phyloP scores from a whole-genome alignment of 1,284 basidiomycete species.

The Apiotrichum montevideense region DNA sequence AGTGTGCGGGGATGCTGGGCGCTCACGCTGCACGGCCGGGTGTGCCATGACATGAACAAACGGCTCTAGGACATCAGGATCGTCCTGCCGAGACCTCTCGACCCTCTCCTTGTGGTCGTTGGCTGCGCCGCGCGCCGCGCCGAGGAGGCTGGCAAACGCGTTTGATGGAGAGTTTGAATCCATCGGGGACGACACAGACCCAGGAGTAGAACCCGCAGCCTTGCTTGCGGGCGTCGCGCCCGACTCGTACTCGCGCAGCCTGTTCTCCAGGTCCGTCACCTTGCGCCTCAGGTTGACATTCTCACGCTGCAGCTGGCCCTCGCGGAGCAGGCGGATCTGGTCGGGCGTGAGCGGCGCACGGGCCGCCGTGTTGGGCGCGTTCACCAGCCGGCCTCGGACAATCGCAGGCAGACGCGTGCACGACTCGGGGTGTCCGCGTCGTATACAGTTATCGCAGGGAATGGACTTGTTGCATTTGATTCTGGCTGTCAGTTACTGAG shows the following conservation, averaged over 20 bases:
- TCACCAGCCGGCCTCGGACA: conserved; percentile 18
- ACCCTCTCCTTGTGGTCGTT: not conserved
- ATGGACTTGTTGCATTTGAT: conserved; percentile 21
- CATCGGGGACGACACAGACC: conserved; percentile 2
- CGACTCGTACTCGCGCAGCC: conserved; percentile 12
- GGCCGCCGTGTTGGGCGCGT: conserved; percentile 16
- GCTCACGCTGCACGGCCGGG: conserved; percentile 9
- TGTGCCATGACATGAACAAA: conserved; percentile 22
- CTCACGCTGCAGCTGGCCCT: conserved; percentile 22
- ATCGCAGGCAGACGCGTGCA: conserved; percentile 19
- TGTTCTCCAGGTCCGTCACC: conserved; percentile 15
- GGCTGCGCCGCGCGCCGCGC: not conserved
- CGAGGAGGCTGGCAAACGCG: conserved; percentile 15
- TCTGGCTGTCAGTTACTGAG: conserved; percentile 1
- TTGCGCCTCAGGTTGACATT: conserved; percentile 15
- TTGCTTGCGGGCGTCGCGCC: not conserved
- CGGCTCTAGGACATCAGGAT: conserved; percentile 21
- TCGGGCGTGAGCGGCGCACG: conserved; percentile 19
- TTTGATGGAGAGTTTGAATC: conserved; percentile 6
- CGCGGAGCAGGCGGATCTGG: conserved; percentile 17
- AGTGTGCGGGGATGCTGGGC: conserved; percentile 8
- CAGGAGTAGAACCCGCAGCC: conserved; percentile 3
- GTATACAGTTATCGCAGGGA: conserved; percentile 21
- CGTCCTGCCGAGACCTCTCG: conserved; percentile 16
- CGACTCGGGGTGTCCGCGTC: conserved; percentile 19